phyloP scores from a whole-genome alignment of 73 alveolate genomes.

The Paramecium biaurelia region DNA sequence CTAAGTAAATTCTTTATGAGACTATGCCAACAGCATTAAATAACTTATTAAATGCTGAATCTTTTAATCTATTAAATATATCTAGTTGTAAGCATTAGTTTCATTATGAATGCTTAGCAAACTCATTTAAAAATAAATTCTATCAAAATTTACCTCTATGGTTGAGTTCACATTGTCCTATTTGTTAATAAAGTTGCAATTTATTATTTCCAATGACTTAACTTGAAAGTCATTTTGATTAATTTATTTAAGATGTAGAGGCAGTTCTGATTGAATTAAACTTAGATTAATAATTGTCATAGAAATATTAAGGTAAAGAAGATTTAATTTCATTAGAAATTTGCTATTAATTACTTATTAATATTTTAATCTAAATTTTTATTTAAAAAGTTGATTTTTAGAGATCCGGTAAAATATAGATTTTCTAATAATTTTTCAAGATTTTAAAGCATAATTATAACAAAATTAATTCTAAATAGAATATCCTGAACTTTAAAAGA shows the following conservation, averaged over 20 bases:
- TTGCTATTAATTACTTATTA: background rate
- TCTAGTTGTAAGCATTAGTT: background rate
- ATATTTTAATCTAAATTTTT: background rate
- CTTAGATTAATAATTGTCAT: background rate
- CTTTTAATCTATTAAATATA: background rate
- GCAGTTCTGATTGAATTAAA: background rate
- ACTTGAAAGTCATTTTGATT: background rate
- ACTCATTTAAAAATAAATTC: background rate
- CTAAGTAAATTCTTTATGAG: background rate
- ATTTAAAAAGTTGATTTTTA: background rate
- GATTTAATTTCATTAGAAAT: background rate
- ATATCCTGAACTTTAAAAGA: background rate
- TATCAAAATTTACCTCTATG: background rate
- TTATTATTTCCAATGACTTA: background rate
- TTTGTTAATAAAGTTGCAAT: background rate
- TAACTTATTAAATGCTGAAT: background rate
- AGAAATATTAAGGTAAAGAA: background rate
- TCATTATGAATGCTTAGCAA: background rate
- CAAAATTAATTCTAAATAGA: background rate
- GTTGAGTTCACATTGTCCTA: background rate
- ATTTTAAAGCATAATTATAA: background rate
- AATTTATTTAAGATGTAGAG: background rate
- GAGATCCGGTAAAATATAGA: background rate
- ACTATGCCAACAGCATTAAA: background rate
- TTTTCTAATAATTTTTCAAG: background rate